Conservation (phyloP, 179 eudicot genomes). For the Vitellaria paradoxa region DNA sequence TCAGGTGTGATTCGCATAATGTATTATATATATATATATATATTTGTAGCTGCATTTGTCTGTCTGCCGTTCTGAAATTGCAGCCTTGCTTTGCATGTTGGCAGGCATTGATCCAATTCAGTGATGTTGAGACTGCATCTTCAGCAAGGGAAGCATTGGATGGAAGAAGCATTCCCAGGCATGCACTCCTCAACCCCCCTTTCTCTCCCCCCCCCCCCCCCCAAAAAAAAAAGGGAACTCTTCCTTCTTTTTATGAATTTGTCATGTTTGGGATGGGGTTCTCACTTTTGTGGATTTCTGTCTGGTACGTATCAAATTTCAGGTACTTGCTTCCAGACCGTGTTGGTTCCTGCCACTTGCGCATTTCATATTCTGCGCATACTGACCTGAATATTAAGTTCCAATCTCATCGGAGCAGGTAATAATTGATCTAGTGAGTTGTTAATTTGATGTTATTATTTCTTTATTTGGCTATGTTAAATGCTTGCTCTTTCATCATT, state of each 20-base stretch:
- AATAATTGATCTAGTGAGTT: not conserved
- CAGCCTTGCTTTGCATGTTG: constrained; percentile 4
- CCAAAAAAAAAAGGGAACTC: not conserved
- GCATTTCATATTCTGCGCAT: constrained; percentile 76
- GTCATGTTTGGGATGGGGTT: not conserved
- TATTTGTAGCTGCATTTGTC: not conserved
- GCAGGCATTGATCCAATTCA: constrained; percentile 73
- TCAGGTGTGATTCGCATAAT: constrained; percentile 41
- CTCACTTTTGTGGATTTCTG: not conserved
- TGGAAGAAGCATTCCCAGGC: constrained; percentile 81
- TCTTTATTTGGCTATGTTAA: not conserved
- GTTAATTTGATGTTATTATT: not conserved
- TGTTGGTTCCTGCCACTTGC: constrained; percentile 53
- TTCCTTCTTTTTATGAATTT: not conserved
- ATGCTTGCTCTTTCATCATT: constrained; percentile 3
- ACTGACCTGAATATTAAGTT: constrained; percentile 75
- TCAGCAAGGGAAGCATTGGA: constrained; percentile 69
- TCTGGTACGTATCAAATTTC: constrained; percentile 14
- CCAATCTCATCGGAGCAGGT: constrained; percentile 89
- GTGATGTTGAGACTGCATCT: constrained; percentile 63
- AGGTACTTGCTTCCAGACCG: constrained; percentile 80
- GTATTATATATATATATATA: not conserved
- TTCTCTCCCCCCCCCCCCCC: not conserved
- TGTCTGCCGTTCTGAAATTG: constrained; percentile 1
- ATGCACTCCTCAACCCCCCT: not conserved